A percentile compares a stretch with the other conserved stretches of the same genome.
phyloP scores from a whole-genome alignment of 768 basidiomycete genomes.

The Cytidiella melzeri region DNA sequence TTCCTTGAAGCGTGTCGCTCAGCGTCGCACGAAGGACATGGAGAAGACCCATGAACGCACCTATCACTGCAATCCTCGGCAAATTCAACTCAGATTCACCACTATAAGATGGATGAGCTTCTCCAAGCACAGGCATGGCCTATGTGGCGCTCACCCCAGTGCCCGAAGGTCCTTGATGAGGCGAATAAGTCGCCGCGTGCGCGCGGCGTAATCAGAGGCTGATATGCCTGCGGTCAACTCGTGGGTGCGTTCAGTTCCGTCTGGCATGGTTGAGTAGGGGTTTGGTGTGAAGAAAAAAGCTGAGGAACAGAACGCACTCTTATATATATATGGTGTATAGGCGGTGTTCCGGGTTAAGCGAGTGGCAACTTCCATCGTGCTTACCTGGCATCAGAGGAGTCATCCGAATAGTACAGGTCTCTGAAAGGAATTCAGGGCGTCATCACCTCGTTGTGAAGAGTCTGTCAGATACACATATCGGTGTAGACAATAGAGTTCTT shows the following conservation, averaged over 20 bases:
- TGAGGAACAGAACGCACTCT: no score
- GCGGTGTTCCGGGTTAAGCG: no score
- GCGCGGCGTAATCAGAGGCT: slow-evolving; percentile 5
- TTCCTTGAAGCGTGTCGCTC: slow-evolving; percentile 9
- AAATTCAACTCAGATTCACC: slow-evolving; percentile 18
- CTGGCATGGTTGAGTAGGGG: no score
- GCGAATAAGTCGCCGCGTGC: slow-evolving; percentile 6
- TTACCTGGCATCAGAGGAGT: no score
- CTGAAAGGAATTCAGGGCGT: no score
- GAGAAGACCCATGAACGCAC: slow-evolving; percentile 17
- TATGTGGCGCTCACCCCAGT: slow-evolving; percentile 5
- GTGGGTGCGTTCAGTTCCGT: background rate
- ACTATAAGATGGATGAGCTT: background rate
- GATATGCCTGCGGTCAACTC: slow-evolving; percentile 13
- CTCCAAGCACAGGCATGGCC: background rate
- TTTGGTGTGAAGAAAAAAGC: no score
- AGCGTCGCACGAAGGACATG: background rate
- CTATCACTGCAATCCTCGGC: slow-evolving; percentile 31
- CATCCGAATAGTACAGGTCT: no score
- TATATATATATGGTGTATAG: no score
- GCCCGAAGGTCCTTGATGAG: slow-evolving; percentile 11
- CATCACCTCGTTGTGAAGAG: no score
- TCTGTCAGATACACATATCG: no score
- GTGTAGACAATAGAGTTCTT: no score
- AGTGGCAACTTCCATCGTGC: no score